These are phyloP conservation scores for Rhizodiscina lignyota DNA, from an alignment of 495 filamentous ascomycete genomes.

Conservation along the genomic window DNA sequence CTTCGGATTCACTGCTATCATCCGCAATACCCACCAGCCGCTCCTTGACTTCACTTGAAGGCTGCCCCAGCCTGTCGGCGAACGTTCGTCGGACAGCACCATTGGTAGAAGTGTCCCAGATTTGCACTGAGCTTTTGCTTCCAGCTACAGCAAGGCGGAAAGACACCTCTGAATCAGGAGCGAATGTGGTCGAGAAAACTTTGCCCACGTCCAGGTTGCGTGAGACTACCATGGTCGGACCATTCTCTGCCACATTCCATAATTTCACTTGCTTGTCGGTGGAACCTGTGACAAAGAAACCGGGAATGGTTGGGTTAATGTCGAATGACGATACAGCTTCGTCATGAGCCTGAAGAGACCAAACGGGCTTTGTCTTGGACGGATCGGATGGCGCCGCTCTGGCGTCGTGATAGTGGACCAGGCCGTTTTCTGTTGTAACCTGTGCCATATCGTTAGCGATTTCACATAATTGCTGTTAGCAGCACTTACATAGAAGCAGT, in stretches of 20 bases:
- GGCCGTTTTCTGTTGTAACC: constrained; percentile 74
- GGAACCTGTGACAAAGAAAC: constrained; percentile 82
- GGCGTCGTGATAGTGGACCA: constrained; percentile 75
- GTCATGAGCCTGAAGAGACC: constrained; percentile 91
- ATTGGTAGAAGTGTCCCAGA: constrained; percentile 97
- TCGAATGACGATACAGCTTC: constrained; percentile 90
- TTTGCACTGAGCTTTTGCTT: constrained; percentile 80
- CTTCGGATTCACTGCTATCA: constrained; percentile 44
- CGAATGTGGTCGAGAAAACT: constrained; percentile 82
- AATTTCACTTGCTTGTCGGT: constrained; percentile 90
- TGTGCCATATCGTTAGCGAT: constrained; percentile 3
- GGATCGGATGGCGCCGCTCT: constrained; percentile 53
- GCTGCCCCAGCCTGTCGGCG: constrained; percentile 39
- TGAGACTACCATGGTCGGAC: constrained; percentile 77
- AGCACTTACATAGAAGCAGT: constrained; percentile 62
- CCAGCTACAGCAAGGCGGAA: constrained; percentile 88
- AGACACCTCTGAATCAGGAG: constrained; percentile 72
- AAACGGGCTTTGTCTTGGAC: constrained; percentile 62
- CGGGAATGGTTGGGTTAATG: constrained; percentile 73
- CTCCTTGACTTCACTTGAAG: constrained; percentile 54
- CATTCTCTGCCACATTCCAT: constrained; percentile 72
- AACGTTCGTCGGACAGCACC: constrained; percentile 76
- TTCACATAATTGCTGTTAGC: neutral
- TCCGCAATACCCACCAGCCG: constrained; percentile 52
- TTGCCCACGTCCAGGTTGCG: constrained; percentile 86